Conservation (phyloP, 441 rosid genomes). For the Metrosideros polymorpha region DNA sequence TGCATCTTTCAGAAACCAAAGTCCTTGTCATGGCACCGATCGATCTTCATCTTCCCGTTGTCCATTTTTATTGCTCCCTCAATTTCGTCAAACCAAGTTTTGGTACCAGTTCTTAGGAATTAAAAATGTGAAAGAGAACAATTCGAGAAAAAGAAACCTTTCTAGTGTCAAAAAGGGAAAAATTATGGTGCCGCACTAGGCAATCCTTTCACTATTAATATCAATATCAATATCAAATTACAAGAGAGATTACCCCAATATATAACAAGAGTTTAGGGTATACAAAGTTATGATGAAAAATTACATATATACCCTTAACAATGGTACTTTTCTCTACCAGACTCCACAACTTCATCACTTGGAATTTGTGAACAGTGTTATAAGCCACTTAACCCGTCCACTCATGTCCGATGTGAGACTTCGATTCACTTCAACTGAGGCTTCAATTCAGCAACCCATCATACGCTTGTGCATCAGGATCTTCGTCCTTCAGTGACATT, state of each 20-base stretch:
- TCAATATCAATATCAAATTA: neutral
- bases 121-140: neutral
- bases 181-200: rapidly evolving
- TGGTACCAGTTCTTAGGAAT: too few relatives aligned
- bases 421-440: neutral
- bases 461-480: neutral
- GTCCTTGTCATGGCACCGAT: too few relatives aligned
- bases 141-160: neutral
- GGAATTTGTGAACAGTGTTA: neutral
- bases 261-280: too few relatives aligned
- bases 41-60: too few relatives aligned
- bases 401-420: neutral
- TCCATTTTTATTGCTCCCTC: too few relatives aligned
- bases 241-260: neutral
- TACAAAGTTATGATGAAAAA: neutral
- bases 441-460: neutral
- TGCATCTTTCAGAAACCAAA: too few relatives aligned
- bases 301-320: neutral
- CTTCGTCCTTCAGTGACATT: neutral
- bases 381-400: neutral
- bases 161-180: neutral
- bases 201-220: neutral
- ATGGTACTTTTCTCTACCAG: neutral
- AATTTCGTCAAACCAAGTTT: too few relatives aligned
- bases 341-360: neutral